Conservation (phyloP, 805 yeast species). For the Candida silvicultrix region DNA sequence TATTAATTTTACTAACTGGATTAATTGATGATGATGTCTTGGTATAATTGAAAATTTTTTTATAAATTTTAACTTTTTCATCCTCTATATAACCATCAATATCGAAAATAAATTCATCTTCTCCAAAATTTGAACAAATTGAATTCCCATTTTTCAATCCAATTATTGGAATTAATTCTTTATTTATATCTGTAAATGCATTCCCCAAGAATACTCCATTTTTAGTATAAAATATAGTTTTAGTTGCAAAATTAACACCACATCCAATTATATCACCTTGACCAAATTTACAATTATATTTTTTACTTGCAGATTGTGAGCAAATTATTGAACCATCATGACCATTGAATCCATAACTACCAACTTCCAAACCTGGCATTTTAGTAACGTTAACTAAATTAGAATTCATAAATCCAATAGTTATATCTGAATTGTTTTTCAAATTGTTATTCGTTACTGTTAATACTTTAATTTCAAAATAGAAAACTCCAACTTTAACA, state of each 20-base stretch:
- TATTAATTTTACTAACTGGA: conserved; percentile 3
- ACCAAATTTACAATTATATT: conserved; percentile 40
- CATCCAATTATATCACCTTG: conserved; percentile 70
- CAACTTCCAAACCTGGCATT: conserved; percentile 40
- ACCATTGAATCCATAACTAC: conserved; percentile 49
- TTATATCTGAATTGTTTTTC: conserved; percentile 25
- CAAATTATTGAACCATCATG: conserved; percentile 39
- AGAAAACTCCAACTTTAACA: conserved; percentile 38
- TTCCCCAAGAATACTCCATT: conserved; percentile 65
- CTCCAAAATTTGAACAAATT: conserved; percentile 34
- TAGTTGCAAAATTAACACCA: conserved; percentile 66
- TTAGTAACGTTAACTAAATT: conserved; percentile 23
- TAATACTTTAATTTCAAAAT: conserved; percentile 40
- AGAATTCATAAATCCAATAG: conserved; percentile 39
- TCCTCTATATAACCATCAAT: conserved; percentile 45
- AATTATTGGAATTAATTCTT: conserved; percentile 39
- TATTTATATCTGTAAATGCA: conserved; percentile 41
- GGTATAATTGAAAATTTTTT: conserved; percentile 19
- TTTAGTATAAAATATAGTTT: conserved; percentile 67
- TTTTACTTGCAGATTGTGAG: conserved; percentile 32
- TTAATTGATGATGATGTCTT: conserved; percentile 8
- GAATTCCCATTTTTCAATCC: conserved; percentile 32
- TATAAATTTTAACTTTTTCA: conserved; percentile 33
- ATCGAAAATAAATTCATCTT: conserved; percentile 55
- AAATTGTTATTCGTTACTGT: conserved; percentile 28